These are phyloP conservation scores for Fusarium sp. DNA, from an alignment of 2,329 filamentous ascomycete species.

Conservation along the genomic window DNA sequence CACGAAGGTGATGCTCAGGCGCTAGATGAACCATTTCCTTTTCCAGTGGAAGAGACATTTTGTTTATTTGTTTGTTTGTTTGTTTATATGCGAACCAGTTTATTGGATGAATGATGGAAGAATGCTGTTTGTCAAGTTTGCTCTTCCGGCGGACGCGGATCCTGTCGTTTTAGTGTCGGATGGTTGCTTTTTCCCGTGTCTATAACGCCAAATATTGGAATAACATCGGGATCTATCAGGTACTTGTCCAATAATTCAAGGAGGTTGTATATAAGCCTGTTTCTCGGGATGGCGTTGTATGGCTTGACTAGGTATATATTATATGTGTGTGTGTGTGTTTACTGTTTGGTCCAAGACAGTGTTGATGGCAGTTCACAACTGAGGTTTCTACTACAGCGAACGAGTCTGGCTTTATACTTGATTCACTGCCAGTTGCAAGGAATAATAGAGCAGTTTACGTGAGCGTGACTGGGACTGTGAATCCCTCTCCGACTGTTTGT, in stretches of 20 bases:
- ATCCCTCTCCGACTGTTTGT: not conserved
- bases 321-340: not conserved
- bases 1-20: slow-evolving; percentile 28
- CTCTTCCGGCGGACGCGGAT: not conserved
- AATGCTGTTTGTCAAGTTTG: not conserved
- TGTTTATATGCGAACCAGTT: not conserved
- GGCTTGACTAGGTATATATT: no score
- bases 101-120: not conserved
- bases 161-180: not conserved
- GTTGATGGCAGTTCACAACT: not conserved
- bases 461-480: not conserved
- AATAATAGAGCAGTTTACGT: not conserved
- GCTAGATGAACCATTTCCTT: slow-evolving; percentile 17
- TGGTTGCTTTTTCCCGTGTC: not conserved
- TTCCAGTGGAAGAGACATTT: slow-evolving; percentile 6
- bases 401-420: not conserved
- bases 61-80: not conserved
- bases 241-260: not conserved
- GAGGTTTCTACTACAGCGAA: not conserved
- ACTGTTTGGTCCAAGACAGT: slow-evolving; percentile 9
- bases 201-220: slow-evolving; percentile 18
- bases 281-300: not conserved
- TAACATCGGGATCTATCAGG: not conserved
- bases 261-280: not conserved
- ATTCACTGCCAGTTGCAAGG: not conserved